Base-by-base conservation (phyloP, 202 grass and related monocot species). In the Zizania palustris region DNA sequence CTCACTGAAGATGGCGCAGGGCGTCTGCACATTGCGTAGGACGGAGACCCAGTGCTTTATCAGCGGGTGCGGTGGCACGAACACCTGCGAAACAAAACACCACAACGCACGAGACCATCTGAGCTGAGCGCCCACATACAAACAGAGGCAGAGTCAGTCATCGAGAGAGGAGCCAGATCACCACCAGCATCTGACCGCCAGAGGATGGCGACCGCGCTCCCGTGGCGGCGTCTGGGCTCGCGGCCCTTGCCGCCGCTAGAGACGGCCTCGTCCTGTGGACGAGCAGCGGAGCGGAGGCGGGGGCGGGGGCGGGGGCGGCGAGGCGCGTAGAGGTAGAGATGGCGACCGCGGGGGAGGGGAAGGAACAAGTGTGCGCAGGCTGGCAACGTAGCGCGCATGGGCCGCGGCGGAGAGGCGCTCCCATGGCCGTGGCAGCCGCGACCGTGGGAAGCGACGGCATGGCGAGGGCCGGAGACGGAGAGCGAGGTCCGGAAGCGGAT, bases 31-130 rank as follows among this genome's bases (percentile, higher is more conserved):
- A 46, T 99, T 99, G 80, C 96, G 90, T 58, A 99, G 91, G 41
- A 99, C 92, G 68, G 96, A 95, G 81, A 93, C 80, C 92, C 91
- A 92, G 45, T 99, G 96, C 75, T 99, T 99, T 59, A 99, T 95
- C 89, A 95, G 73, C 36, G 96, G 91, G 79, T 99, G 96, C 40
- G 96, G 92, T 22, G 96, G 96, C 59, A 99, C 96, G 75, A 99
- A 92, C 68, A 99, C 92, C 96, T 99, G 74, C 58, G 76, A 22
- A 16, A 77, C 58, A 67, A 42, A 78, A 37, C 58, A 55, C 19
- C 60, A 56, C 75, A 33, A 67, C 63, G 41, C 33, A 45, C 48
- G 34, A 71, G 33, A 11, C 77, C 65, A 37, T 3, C 21, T 15
- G 61, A 51, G 77, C 55, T 15, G 57, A 51, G 74, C 60, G 57